phyloP scores from a whole-genome alignment of 2,329 filamentous ascomycete species.

The Akanthomyces dipterigenus region DNA sequence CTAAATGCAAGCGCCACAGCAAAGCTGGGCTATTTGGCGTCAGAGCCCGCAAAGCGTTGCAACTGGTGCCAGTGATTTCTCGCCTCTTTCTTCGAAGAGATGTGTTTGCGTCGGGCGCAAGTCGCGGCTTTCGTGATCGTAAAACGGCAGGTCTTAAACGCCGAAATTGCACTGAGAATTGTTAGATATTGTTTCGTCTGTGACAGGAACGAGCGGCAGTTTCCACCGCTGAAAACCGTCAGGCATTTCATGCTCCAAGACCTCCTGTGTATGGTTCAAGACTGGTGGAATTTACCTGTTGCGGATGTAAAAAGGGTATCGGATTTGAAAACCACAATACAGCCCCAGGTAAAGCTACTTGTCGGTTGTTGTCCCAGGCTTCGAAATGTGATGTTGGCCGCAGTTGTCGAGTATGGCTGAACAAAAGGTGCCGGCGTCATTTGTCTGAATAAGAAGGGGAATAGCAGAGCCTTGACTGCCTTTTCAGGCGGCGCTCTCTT shows the following conservation, averaged over 20 bases:
- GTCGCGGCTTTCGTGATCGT: not conserved
- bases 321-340: not conserved
- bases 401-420: not conserved
- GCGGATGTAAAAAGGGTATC: not conserved
- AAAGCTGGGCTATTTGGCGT: slow-evolving; percentile 2
- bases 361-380: not conserved
- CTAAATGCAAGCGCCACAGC: slow-evolving; percentile 18
- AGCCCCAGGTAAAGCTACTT: not conserved
- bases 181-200: not conserved
- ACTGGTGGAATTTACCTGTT: not conserved
- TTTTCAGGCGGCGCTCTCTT: slow-evolving; percentile 11
- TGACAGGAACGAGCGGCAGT: not conserved
- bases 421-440: not conserved
- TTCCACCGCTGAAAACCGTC: not conserved
- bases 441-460: not conserved
- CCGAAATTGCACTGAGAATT: not conserved
- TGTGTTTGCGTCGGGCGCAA: not conserved
- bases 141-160: not conserved
- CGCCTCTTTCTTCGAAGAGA: not conserved
- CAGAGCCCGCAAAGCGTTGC: not conserved
- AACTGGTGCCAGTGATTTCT: not conserved
- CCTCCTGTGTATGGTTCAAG: not conserved
- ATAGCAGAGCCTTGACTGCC: not conserved
- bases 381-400: not conserved
- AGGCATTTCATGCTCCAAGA: not conserved